Evolutionary conservation across 345 rosid genomes (phyloP).

Genomic region (Eutrema heterophyllum): DNA sequence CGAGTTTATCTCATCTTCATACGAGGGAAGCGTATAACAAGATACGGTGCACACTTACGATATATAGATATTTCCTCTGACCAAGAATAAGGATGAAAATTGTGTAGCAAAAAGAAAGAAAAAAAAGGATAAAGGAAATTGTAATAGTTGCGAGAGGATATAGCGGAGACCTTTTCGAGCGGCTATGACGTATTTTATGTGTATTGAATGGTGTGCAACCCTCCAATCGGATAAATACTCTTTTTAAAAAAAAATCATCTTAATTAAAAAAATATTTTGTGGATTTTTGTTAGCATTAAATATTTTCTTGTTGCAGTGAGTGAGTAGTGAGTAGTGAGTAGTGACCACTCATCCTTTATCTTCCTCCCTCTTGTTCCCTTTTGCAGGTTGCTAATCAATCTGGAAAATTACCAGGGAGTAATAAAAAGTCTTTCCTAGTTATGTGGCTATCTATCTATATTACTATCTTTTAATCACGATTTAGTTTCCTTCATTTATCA

Average conservation of each 20-base stretch:
- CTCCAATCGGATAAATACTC: constrained; percentile 23
- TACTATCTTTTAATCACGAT: background rate
- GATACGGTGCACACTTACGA: constrained; percentile 1
- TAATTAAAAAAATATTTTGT: background rate
- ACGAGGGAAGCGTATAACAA: background rate
- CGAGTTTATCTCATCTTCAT: background rate
- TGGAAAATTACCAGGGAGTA: background rate
- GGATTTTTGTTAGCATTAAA: constrained; percentile 9
- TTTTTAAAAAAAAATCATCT: background rate
- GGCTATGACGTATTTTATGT: constrained; percentile 27
- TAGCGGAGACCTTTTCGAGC: constrained; percentile 5
- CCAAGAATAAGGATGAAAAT: background rate
- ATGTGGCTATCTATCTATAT: background rate
- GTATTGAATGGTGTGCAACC: constrained; percentile 31
- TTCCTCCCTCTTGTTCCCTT: background rate
- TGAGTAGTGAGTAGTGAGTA: constrained; percentile 7
- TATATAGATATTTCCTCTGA: background rate
- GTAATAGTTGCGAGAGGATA: background rate
- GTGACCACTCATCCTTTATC: constrained; percentile 35
- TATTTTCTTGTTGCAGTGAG: background rate
- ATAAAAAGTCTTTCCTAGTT: background rate
- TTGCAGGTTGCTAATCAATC: constrained; percentile 12
- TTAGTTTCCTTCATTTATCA: background rate
- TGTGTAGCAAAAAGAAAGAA: no score
- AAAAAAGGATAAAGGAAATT: no score